Evolutionary conservation across 768 basidiomycete genomes (phyloP), one percentile per base, ranked within the genome.

Genomic region (Lactarius psammicola): DNA sequence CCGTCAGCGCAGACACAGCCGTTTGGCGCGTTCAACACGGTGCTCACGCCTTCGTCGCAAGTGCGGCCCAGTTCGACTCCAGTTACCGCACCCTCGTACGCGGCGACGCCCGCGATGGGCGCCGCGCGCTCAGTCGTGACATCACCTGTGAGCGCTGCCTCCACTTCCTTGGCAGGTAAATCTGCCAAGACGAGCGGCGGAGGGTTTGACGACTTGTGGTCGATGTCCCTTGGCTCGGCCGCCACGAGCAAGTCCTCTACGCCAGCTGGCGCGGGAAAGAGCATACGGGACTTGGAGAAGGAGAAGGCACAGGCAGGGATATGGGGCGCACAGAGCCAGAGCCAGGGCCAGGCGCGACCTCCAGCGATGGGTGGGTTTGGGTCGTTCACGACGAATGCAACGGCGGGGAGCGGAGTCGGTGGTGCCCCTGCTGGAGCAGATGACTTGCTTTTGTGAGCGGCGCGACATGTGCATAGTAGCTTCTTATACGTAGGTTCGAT

Each of bases 121-220:
- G n/a, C n/a, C n/a, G 71, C 76, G 20, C 75, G 71, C 7, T 62
- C 72, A 17, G 64, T 60, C 3, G 51, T 67, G n/a, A 66, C 68
- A 1, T 68, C 74, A 1, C 70, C 71, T 6, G 65, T 66, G 9
- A 42, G 67, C 18, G 20, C 46, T 6, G 34, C 42, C 11, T 1
- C 56, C 2, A 53, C 73, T 1, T 44, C 75, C 13, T 59, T 26
- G 30, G 70, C 71, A 38, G 66, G 78, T 20, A 69, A 74, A 36
- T 64, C 77, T 18, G 73, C 78, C 20, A 74, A 80, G 26, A 65
- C 77, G 71, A 67, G 86, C 42, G 72, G 75, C 63, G 78, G 83
- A 63, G 87, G 86, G 72, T 97, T 96, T 72, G 95, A 95, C 68
- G 95, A 97, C 74, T 75, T 97, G 69, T 97, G 92, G 91, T 84